Conservation (phyloP, 1,139 yeast species). For the Debaryomycetaceae sp. region DNA sequence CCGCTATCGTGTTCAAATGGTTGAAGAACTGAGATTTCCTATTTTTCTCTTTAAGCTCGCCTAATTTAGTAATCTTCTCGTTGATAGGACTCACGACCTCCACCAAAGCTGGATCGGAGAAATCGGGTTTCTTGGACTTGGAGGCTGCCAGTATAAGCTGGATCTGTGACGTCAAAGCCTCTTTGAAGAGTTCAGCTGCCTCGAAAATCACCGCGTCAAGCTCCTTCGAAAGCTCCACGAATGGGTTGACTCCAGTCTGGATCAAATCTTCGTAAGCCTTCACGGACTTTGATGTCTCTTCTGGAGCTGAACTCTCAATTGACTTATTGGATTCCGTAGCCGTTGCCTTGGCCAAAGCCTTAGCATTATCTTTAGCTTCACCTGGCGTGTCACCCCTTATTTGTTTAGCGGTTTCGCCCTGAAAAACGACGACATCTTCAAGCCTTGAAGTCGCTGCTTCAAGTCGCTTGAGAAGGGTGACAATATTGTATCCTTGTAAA, state of each 20-base stretch:
- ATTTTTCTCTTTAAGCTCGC: constrained; percentile 67
- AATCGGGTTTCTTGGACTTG: constrained; percentile 62
- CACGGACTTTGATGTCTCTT: constrained; percentile 41
- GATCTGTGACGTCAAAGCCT: constrained; percentile 61
- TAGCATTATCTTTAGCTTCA: neutral
- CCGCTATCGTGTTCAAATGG: constrained; percentile 79
- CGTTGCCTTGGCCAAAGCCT: constrained; percentile 29
- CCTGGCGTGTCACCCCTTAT: constrained; percentile 2
- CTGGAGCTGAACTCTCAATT: constrained; percentile 4
- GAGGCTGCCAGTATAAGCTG: constrained; percentile 58
- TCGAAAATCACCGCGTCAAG: constrained; percentile 65
- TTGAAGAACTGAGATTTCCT: constrained; percentile 63
- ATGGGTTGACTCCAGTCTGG: constrained; percentile 54
- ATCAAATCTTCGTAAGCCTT: constrained; percentile 55
- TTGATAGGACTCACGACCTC: constrained; percentile 70
- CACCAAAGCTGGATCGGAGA: constrained; percentile 50
- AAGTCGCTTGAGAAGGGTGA: constrained; percentile 75
- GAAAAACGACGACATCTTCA: constrained; percentile 83
- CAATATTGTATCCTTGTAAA: constrained; percentile 77
- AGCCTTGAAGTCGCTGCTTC: constrained; percentile 93
- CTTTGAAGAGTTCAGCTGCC: constrained; percentile 52
- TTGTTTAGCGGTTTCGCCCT: constrained; percentile 46
- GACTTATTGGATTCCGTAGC: constrained; percentile 7
- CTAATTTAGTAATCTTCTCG: constrained; percentile 54
- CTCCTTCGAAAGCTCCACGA: constrained; percentile 52